Evolutionary conservation across 2,329 filamentous ascomycete genomes (phyloP), one percentile per base, ranked within the genome.

Genomic region (Fusarium acutatum): DNA sequence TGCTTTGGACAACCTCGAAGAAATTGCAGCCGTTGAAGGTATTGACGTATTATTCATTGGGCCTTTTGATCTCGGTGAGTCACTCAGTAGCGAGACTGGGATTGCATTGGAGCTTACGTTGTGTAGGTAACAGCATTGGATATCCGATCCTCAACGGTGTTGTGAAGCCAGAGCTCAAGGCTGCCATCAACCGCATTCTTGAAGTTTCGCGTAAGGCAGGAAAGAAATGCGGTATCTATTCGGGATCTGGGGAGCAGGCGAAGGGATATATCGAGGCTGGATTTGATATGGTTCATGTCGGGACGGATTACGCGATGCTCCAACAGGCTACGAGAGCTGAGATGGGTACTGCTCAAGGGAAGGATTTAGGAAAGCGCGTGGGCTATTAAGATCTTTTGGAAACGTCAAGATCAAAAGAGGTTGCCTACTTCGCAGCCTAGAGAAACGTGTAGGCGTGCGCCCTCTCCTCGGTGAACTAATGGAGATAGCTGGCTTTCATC

Each of bases 171-270:
- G 54, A 68, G 32, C 34, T 68, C 2, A 66, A 53, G 2, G 32
- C 15, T 7, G 38, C 47, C 6, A 46, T 68, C 7, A 14, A 37
- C n/a, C n/a, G 20, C 2, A 54, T 67, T 20, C n/a, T 67, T 1
- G 37, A 50, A 20, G 37, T 62, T 3, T n/a, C 41, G 0, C 65
- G 43, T 22, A 61, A 68, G 15, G 32, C 63, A 22, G 62, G 49
- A 7, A 67, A 68, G 32, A 67, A 67, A 32, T 68, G 65, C 1
- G 65, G 65, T 4, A 46, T 68, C 22, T 67, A 68, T 30, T 49
- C 54, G 3, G 38, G 26, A 5, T 67, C 63, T 20, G 63, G 54
- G 15, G 54, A 46, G 14, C 37, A 38, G n/a, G 56, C 54, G 4
- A 68, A 32, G 3, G 63, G 53, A 41, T 68, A 67, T 20, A 28